A percentile compares a stretch with the other conserved stretches of the same genome.
Evolutionary conservation across 164 flowering plant genomes (phyloP).

Genomic region (Magnolia officinalis): DNA sequence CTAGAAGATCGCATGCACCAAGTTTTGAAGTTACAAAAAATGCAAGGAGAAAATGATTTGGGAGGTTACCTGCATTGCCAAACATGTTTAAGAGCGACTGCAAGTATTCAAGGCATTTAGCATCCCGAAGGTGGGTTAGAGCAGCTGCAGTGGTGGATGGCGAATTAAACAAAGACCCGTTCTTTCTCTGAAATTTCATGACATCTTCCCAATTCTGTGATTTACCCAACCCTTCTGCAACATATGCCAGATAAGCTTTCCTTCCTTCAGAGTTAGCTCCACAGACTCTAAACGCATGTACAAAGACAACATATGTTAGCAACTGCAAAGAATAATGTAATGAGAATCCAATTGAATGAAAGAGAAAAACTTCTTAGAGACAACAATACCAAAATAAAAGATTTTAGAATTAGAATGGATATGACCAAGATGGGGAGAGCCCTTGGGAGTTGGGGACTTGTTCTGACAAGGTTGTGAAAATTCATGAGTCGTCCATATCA

Average conservation of each 20-base stretch:
- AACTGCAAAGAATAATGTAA: not conserved
- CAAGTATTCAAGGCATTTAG: constrained; percentile 62
- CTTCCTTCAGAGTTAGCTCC: constrained; percentile 31
- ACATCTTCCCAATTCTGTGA: constrained; percentile 59
- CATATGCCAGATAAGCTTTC: constrained; percentile 58
- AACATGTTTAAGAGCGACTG: constrained; percentile 41
- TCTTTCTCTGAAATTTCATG: constrained; percentile 74
- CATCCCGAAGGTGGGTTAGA: constrained; percentile 37
- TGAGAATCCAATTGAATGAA: not conserved
- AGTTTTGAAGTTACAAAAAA: no score
- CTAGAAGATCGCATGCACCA: no score
- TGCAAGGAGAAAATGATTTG: not conserved
- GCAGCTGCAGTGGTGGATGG: constrained; percentile 93
- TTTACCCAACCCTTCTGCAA: constrained; percentile 69
- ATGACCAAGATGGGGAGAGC: no score
- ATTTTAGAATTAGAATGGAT: no score
- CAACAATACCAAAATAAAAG: no score
- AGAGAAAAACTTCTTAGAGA: no score
- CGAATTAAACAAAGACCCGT: constrained; percentile 88
- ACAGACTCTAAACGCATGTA: constrained; percentile 21
- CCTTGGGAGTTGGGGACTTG: no score
- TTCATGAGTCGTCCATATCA: no score
- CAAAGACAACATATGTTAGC: not conserved
- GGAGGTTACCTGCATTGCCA: constrained; percentile 59
- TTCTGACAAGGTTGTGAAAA: no score